Evolutionary conservation across 2,329 filamentous ascomycete genomes (phyloP).

Genomic region (Beauveria sp.): DNA sequence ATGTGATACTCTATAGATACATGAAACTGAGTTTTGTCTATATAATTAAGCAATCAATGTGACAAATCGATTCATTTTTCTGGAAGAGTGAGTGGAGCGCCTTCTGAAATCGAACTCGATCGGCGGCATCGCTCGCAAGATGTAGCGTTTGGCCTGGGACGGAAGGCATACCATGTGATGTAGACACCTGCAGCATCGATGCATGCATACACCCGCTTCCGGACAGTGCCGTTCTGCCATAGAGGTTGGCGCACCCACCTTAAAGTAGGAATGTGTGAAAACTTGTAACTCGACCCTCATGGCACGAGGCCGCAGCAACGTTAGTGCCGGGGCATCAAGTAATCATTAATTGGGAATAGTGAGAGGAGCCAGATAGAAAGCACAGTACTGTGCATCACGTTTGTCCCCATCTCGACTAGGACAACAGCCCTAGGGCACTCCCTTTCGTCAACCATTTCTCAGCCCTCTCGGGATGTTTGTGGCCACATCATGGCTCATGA

Average conservation of each 20-base stretch:
- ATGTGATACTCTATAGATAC: no score
- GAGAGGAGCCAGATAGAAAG: background rate
- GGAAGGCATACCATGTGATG: background rate
- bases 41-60: no score
- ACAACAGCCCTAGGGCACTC: background rate
- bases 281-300: no score
- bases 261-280: background rate
- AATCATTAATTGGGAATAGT: no score
- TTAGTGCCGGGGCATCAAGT: no score
- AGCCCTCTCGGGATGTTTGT: background rate
- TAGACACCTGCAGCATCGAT: background rate
- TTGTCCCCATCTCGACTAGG: background rate
- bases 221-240: background rate
- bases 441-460: background rate
- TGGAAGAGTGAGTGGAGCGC: no score
- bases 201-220: background rate
- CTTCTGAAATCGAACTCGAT: no score
- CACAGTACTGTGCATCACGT: background rate
- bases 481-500: background rate
- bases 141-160: background rate
- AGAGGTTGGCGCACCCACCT: background rate
- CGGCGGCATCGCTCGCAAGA: background rate
- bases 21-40: no score
- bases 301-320: no score
- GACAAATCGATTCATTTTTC: no score